phyloP scores from a whole-genome alignment of 768 basidiomycete species.

The Psilocybe azurescens region DNA sequence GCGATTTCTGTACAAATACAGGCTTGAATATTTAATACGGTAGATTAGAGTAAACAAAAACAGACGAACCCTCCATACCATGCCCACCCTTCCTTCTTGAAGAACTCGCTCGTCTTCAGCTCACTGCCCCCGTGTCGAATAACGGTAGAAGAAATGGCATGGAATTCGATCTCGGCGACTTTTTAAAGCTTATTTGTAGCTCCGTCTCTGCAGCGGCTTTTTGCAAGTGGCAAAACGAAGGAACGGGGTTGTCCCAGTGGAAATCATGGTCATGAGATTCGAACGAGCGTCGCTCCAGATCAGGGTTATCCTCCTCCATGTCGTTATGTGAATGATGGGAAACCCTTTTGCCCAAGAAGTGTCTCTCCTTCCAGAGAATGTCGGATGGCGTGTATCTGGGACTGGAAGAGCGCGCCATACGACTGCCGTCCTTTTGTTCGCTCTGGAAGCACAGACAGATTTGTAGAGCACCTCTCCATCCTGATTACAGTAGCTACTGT shows the following conservation, averaged over 20 bases:
- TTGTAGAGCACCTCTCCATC: constrained; percentile 27
- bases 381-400: constrained; percentile 5
- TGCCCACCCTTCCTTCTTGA: constrained; percentile 26
- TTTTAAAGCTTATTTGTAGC: constrained; percentile 10
- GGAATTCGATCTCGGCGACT: constrained; percentile 18
- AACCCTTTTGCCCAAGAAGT: background rate
- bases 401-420: constrained; percentile 18
- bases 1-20: constrained; percentile 18
- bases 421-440: constrained; percentile 4
- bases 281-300: constrained; percentile 3
- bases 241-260: constrained; percentile 16
- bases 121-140: constrained; percentile 18
- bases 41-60: background rate
- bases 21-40: background rate
- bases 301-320: background rate
- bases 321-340: background rate
- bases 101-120: constrained; percentile 22
- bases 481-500: constrained; percentile 23
- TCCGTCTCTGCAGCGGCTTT: constrained; percentile 6
- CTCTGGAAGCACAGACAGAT: constrained; percentile 11
- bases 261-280: constrained; percentile 20
- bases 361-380: constrained; percentile 18
- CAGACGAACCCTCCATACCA: constrained; percentile 18
- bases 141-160: constrained; percentile 11
- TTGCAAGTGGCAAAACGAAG: constrained; percentile 8